Base-by-base conservation (phyloP, 352 stramenopile genomes). In the Pythium vanterpoolii region DNA sequence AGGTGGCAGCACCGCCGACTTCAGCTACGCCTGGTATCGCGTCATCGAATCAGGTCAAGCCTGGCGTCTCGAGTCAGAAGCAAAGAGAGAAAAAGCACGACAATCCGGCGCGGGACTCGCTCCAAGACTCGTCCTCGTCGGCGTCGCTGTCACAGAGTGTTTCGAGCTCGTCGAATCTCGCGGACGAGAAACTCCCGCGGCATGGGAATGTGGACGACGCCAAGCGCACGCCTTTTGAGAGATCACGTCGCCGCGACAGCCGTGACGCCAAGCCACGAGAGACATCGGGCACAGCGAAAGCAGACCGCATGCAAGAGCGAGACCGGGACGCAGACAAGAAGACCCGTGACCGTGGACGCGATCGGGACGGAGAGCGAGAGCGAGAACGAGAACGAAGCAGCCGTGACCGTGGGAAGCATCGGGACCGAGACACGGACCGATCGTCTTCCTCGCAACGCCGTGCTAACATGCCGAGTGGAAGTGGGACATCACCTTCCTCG, bases 51-150 rank as follows among this genome's bases (percentile, higher is more conserved):
- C 56, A 65, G 26, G 28, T 8, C 27, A 60, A 47, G n/a, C n/a
- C 31, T 33, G 39, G 13, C 11, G 33, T 6, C 34, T 10, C 16
- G 24, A 36, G 11, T 10, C 44, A 21, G 13, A 61, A 54, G 16
- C 75, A 69, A 36, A 79, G 75, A 26, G 77, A 30, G 14, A 65
- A 57, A 19, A 77, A 69, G 34, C 77, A 45, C 26, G 38, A 34
- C 0, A 56, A 65, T 4, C 51, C 63, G 18, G 63, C 63, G 2
- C 56, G 56, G 7, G 63, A 70, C 19, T 64, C 53, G 1, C 56
- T 49, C n/a, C 55, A 66, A 38, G 52, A 62, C 27, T 64, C 55
- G 26, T 64, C 48, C 24, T 63, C 55, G 1, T 61, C 56, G 14
- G 50, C 44, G 1, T 64, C 62, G 5, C 26, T 53, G 24, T 49